Base-by-base conservation (phyloP, 2,329 filamentous ascomycete genomes). In the Clonostachys byssicola region DNA sequence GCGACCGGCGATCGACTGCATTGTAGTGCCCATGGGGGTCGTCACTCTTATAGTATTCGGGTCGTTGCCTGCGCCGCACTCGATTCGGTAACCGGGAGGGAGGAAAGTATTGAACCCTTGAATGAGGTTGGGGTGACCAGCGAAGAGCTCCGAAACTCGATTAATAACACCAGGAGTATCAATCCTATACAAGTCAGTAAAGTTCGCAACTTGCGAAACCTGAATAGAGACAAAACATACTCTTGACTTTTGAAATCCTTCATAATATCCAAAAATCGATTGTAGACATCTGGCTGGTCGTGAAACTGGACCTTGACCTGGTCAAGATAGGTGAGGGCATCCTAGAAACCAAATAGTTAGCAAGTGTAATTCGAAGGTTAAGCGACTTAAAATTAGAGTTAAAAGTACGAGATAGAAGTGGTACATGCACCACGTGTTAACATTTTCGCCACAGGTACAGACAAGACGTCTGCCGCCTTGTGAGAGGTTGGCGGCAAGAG, bases 201-300 rank as follows among this genome's bases (percentile, higher is more conserved):
- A 39, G 43, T 12, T 38, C 12, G 12, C 34, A 14, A 12, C 14
- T n/a, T 16, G 18, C 34, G 13, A 33, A 38, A 8, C 18, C 12
- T 36, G 2, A 5, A 34, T 36, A 14, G 13, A 40, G 10, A 14
- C 23, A 39, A 42, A 47, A 78, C 87, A 71, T 74, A 92, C 81
- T 92, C 91, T 70, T 96, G 92, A 59, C 91, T 96, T 70, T 99
- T 99, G 66, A 99, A 99, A 58, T 99, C 94, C 62, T 99, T 99
- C 94, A 99, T 99, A 43, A 99, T 99, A 58, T 99, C 94, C 42
- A 99, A 72, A 58, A 99, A 97, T 36, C 89, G 80, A 60, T 97
- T 97, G 61, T 99, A 99, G 1, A 99, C 94, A 65, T 97, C 92
- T 5, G 94, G 92, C 56, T 96, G 91, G 53, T 97, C 92, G 51